Percentiles rank a stretch among this genome's conserved stretches.
Evolutionary conservation across 352 stramenopile species (phyloP).

Genomic region (Phytophthora quininea): DNA sequence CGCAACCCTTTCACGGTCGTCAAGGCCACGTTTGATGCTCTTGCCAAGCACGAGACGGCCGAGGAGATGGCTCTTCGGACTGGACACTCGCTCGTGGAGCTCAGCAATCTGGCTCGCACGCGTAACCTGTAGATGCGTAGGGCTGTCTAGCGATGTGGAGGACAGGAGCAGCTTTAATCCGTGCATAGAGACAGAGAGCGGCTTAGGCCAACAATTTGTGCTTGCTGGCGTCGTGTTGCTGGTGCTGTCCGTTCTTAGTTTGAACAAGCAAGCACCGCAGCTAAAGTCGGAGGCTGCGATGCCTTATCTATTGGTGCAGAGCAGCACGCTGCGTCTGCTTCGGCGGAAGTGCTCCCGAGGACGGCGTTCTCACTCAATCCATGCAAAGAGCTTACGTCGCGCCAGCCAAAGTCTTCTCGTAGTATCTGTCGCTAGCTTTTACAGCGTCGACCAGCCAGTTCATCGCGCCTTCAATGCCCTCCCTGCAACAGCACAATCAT

Average conservation of each 20-base stretch:
- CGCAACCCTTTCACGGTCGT: constrained; percentile 96
- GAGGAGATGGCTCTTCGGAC: constrained; percentile 95
- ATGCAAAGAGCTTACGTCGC: constrained; percentile 14
- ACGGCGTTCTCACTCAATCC: not conserved
- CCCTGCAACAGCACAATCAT: constrained; percentile 27
- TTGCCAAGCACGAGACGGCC: constrained; percentile 93
- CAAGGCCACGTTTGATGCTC: constrained; percentile 94
- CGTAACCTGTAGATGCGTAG: constrained; percentile 63
- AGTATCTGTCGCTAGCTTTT: constrained; percentile 74
- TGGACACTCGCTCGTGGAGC: constrained; percentile 82
- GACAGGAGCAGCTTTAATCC: constrained; percentile 15
- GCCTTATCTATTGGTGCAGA: constrained; percentile 19
- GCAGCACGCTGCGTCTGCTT: not conserved
- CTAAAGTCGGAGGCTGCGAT: not conserved
- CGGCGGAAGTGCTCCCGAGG: too few relatives aligned
- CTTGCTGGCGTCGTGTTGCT: constrained; percentile 7
- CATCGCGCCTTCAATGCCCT: constrained; percentile 74
- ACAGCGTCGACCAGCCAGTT: constrained; percentile 78
- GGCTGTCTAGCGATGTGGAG: constrained; percentile 8
- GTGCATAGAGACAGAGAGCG: constrained; percentile 34
- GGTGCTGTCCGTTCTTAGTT: constrained; percentile 10
- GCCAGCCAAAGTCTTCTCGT: constrained; percentile 40
- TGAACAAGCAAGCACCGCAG: constrained; percentile 11
- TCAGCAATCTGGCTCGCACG: constrained; percentile 75
- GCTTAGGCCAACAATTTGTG: constrained; percentile 20